Evolutionary conservation across 345 rosid species (phyloP), one percentile per base, ranked within the genome.

Genomic region (Murraya paniculata): DNA sequence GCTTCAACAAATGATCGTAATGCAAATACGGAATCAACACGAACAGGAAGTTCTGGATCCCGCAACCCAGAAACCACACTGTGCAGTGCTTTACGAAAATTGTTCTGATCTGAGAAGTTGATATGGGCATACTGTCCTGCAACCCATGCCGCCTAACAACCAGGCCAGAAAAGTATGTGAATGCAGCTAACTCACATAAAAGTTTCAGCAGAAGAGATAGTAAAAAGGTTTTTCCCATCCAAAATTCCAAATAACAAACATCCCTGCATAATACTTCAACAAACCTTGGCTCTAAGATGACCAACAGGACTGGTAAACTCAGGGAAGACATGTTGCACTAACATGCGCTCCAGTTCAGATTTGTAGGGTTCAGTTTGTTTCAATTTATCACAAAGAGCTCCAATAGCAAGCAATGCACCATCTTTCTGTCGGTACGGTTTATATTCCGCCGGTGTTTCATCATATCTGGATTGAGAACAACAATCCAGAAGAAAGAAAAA

Each of bases 1-100:
- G 97, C 99, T 82, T 96, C 99, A 80, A 96, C 90, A 84, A 96
- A 96, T 48, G 91, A 90, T 76, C 97, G 88, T 87, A 96, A 84
- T 35, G 99, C 99, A 88, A 96, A 96, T 82, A 94, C 97, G 13
- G 99, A 94, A 82, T 96, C 99, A 80, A 96, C 94, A 82, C 99
- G 94, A 85, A 96, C 98, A 86, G 97, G 98, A 81, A 96, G 98
- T 78, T 96, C 97, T 3, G 86, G 91, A 88, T 96, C 99, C 77
- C 92, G 92, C 93, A 96, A 78, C 55, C 99, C 99, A 45, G 95
- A 81, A 76, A 96, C 97, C 82, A 94, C 93, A 84, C 97, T 87
- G 73, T 87, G 97, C 83, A 94, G 82, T 64, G 98, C 97, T 81
- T 88, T 91, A 68, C 87, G 88, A 80, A 91, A 96, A 86, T 92